Conservation (phyloP, 352 stramenopile species). For the Pythium monospermum region DNA sequence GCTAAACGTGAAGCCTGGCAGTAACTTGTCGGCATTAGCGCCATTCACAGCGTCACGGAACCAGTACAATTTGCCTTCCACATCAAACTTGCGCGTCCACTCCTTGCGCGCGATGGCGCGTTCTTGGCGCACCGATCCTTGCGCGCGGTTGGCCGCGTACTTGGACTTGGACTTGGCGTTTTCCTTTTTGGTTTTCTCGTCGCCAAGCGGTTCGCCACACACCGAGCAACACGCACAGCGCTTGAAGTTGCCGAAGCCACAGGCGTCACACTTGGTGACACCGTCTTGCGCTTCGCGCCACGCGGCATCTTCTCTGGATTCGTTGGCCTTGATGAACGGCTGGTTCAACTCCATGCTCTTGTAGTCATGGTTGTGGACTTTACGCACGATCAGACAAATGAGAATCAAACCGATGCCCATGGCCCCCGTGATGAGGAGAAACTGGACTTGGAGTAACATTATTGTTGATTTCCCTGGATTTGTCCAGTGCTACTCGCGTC, state of each 20-base stretch:
- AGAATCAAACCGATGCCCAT: not conserved
- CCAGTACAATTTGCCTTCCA: conserved; percentile 22
- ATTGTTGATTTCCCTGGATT: not conserved
- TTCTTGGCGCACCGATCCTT: not conserved
- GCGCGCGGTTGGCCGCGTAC: too few relatives aligned
- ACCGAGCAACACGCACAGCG: too few relatives aligned
- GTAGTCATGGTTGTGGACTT: conserved; percentile 3
- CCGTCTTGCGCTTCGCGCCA: not conserved
- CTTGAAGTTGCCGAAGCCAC: conserved; percentile 5
- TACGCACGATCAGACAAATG: not conserved
- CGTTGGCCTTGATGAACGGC: conserved; percentile 3
- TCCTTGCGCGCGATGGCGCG: conserved; percentile 8
- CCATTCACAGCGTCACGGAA: not conserved
- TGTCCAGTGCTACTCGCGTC: too few relatives aligned
- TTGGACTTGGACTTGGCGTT: too few relatives aligned
- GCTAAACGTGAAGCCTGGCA: not conserved
- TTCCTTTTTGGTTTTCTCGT: too few relatives aligned
- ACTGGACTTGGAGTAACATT: not conserved
- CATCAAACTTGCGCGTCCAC: conserved; percentile 22
- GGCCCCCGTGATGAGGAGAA: not conserved
- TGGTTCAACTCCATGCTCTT: conserved; percentile 3
- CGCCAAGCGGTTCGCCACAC: too few relatives aligned
- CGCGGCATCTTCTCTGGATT: conserved; percentile 1
- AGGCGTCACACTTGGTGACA: not conserved
- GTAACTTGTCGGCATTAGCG: not conserved